Conservation (phyloP, 768 basidiomycete genomes). For the Daedalea quercina region DNA sequence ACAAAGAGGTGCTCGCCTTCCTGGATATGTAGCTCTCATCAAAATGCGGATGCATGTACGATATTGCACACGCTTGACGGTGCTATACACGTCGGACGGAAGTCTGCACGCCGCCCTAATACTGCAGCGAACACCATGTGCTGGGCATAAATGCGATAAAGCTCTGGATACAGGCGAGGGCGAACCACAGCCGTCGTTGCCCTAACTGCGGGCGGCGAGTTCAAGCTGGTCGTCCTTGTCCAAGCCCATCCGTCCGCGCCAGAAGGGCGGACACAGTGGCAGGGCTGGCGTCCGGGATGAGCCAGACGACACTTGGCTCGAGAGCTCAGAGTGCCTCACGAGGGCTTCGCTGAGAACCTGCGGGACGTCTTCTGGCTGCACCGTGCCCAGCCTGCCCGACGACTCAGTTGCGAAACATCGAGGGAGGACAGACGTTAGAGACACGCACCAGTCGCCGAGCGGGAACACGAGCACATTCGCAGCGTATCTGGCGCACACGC, state of each 20-base stretch:
- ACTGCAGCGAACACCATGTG: too few species aligned
- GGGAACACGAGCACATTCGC: conserved; percentile 67
- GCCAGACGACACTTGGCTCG: conserved; percentile 5
- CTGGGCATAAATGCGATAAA: too few species aligned
- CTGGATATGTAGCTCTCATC: too few species aligned
- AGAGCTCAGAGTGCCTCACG: conserved; percentile 14
- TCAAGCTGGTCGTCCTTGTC: conserved; percentile 49
- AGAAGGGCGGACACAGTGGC: conserved; percentile 42
- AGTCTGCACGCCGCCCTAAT: too few species aligned
- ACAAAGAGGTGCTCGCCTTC: conserved; percentile 5
- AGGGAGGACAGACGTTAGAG: too few species aligned
- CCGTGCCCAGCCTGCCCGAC: conserved; percentile 39
- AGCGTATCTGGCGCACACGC: conserved; percentile 40
- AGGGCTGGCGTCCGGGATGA: conserved; percentile 11
- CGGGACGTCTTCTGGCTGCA: conserved; percentile 53
- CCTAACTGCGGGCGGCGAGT: conserved; percentile 16
- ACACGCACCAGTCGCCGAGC: conserved; percentile 61
- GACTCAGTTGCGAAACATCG: too few species aligned
- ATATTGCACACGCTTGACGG: too few species aligned
- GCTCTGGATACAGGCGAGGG: too few species aligned
- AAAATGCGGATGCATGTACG: too few species aligned
- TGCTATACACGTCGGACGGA: too few species aligned
- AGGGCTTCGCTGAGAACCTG: conserved; percentile 41
- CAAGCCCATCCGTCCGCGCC: conserved; percentile 71
- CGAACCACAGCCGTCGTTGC: too few species aligned